A percentile compares a stretch with the other conserved stretches of the same genome.
Conservation (phyloP, 805 yeast genomes). For the Candida khao-thaluensis region DNA sequence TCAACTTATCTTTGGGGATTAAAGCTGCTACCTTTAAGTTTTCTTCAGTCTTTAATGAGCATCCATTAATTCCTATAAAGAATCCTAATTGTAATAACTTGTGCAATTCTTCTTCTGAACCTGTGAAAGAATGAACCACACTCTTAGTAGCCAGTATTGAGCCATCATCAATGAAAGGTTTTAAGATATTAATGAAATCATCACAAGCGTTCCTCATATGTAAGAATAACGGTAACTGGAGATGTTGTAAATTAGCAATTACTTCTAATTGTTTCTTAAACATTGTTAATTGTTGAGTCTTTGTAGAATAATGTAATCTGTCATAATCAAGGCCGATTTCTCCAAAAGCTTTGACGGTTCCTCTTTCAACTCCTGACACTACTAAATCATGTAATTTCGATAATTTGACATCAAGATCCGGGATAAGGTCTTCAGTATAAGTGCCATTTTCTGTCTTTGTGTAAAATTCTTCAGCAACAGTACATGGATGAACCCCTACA, state of each 20-base stretch:
- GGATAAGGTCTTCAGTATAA: conserved; percentile 33
- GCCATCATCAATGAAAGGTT: conserved; percentile 56
- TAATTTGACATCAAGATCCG: conserved; percentile 43
- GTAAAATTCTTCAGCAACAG: conserved; percentile 52
- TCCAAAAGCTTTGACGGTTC: conserved; percentile 79
- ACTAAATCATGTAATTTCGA: conserved; percentile 50
- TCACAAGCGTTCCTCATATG: conserved; percentile 87
- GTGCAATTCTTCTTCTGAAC: conserved; percentile 62
- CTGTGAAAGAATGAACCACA: conserved; percentile 97
- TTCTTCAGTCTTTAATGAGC: conserved; percentile 79
- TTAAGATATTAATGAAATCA: conserved; percentile 67
- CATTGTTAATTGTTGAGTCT: conserved; percentile 61
- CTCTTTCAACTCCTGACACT: conserved; percentile 43
- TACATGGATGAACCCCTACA: conserved; percentile 95
- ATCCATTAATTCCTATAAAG: conserved; percentile 86
- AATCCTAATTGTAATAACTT: conserved; percentile 58
- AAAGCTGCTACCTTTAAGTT: conserved; percentile 62
- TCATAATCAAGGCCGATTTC: conserved; percentile 97
- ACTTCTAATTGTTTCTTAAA: conserved; percentile 75
- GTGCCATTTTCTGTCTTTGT: conserved; percentile 17
- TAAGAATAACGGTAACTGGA: conserved; percentile 74
- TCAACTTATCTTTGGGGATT: conserved; percentile 68
- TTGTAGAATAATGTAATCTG: conserved; percentile 72
- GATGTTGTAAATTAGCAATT: conserved; percentile 38
- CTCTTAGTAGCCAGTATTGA: conserved; percentile 50